These are phyloP conservation scores for Candida pseudocylindracea DNA, from an alignment of 1,139 yeast species.

Conservation along the genomic window DNA sequence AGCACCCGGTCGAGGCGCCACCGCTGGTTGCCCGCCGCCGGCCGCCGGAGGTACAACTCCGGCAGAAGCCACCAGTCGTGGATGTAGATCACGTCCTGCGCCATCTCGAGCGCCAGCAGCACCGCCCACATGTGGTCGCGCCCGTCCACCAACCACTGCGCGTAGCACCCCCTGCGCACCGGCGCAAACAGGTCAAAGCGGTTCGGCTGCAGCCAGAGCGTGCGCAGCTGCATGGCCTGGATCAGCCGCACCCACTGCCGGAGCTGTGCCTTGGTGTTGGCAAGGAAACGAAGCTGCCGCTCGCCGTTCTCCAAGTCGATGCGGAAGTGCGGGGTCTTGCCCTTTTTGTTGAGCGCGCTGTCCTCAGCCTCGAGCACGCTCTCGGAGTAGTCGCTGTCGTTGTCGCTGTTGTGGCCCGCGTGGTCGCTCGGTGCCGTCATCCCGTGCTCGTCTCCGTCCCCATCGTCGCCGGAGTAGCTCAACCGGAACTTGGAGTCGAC, in stretches of 20 bases:
- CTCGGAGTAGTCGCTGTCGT: constrained; percentile 17
- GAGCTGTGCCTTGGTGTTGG: constrained; percentile 50
- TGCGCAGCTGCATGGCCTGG: constrained; percentile 38
- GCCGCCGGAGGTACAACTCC: constrained; percentile 77
- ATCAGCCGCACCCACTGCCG: constrained; percentile 62
- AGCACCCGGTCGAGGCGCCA: constrained; percentile 81
- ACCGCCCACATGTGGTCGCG: constrained; percentile 95
- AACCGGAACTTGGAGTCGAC: constrained; percentile 54
- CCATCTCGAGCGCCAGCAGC: constrained; percentile 80
- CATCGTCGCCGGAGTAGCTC: constrained; percentile 19
- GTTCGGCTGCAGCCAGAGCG: constrained; percentile 51
- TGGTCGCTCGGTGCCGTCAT: too few species aligned
- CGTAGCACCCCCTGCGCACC: constrained; percentile 58
- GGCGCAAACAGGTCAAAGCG: constrained; percentile 91
- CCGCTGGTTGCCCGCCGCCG: constrained; percentile 87
- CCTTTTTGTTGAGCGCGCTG: constrained; percentile 8
- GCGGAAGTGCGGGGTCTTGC: constrained; percentile 16
- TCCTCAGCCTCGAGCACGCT: constrained; percentile 7
- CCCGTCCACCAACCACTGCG: constrained; percentile 96
- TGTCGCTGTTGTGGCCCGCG: constrained; percentile 18
- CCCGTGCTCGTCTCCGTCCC: constrained; percentile 8
- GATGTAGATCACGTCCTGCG: constrained; percentile 79
- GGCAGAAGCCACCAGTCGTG: constrained; percentile 99
- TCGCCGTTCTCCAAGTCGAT: constrained; percentile 65
- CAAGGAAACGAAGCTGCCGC: constrained; percentile 52